Evolutionary conservation across 2,329 filamentous ascomycete genomes (phyloP), one percentile per base, ranked within the genome.

Genomic region (Sclerotinia glacialis): DNA sequence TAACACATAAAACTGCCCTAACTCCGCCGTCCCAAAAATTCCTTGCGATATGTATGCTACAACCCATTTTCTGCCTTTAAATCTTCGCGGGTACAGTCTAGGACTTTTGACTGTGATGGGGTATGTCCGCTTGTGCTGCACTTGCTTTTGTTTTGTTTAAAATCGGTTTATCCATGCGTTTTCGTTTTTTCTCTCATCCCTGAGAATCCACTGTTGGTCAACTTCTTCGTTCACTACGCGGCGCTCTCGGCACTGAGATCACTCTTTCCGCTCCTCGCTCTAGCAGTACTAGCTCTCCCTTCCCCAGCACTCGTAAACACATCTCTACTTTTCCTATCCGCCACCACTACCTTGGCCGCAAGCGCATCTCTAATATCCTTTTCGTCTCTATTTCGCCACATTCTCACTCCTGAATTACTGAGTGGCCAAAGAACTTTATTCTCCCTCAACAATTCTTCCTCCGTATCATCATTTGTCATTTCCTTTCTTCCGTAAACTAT

Each of bases 341-440:
- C 66, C 14, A 72, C 69, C 1, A 73, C 62, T 11, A 75, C 74
- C 66, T 76, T 76, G 1, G 71, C 67, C 34, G 67, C 71, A 67
- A 76, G 64, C 11, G 75, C 75, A 63, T 66, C 69, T 12, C 75
- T 52, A 47, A 85, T 83, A 64, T 83, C 81, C 1, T 76, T 75
- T 28, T 81, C 75, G 40, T 76, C 79, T 46, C 79, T 78, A 4
- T 75, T 69, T 68, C 78, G 79, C 83, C 83, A 85, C 5, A 76
- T 76, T 6, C 72, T 72, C 61, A 78, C 80, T 2, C 80, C 79
- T 56, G 74, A 75, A 40, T 77, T 76, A 71, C 80, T 79, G 55
- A 78, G 69, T 1, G 77, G 77, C 73, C 75, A 78, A 7, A 79
- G 69, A 1, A 77, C 73, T 58, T 73, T 70, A 49, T 78, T 79